Evolutionary conservation across 2,329 filamentous ascomycete species (phyloP).

Genomic region (Myriangium duriaei): DNA sequence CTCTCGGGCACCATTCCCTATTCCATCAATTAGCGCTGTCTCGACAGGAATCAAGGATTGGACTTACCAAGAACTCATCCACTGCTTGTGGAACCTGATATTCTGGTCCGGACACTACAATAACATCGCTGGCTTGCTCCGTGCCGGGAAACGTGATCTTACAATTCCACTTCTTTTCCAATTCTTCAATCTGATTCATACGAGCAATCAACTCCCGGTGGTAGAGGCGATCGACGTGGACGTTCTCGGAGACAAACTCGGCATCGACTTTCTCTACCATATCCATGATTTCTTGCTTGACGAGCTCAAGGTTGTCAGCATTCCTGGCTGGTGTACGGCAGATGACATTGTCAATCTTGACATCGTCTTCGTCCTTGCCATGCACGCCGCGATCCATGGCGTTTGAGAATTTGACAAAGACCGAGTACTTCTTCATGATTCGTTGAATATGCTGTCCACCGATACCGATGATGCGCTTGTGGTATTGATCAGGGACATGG

Average conservation of each 20-base stretch:
- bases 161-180: constrained; percentile 99
- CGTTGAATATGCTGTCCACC: constrained; percentile 97
- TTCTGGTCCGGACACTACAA: constrained; percentile 90
- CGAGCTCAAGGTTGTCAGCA: constrained; percentile 87
- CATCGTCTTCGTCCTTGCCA: constrained; percentile 91
- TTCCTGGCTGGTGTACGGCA: constrained; percentile 95
- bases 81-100: constrained; percentile 97
- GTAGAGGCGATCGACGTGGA: constrained; percentile 87
- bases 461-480: constrained; percentile 98
- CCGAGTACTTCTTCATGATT: constrained; percentile 99
- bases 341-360: constrained; percentile 98
- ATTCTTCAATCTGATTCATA: constrained; percentile 76
- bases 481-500: constrained; percentile 97
- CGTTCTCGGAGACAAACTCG: constrained; percentile 88
- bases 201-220: constrained; percentile 87
- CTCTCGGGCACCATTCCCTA: constrained; percentile 94
- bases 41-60: neutral
- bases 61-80: constrained; percentile 71
- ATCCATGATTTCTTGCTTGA: constrained; percentile 98
- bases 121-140: constrained; percentile 90
- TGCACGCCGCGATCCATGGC: constrained; percentile 94
- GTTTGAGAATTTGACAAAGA: constrained; percentile 99
- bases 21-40: constrained; percentile 20
- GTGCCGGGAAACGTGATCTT: constrained; percentile 98
- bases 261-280: constrained; percentile 98